Evolutionary conservation across 139 green algal species (phyloP), one percentile per base, ranked within the genome.

Genomic region (Pedinophyceae sp.): DNA sequence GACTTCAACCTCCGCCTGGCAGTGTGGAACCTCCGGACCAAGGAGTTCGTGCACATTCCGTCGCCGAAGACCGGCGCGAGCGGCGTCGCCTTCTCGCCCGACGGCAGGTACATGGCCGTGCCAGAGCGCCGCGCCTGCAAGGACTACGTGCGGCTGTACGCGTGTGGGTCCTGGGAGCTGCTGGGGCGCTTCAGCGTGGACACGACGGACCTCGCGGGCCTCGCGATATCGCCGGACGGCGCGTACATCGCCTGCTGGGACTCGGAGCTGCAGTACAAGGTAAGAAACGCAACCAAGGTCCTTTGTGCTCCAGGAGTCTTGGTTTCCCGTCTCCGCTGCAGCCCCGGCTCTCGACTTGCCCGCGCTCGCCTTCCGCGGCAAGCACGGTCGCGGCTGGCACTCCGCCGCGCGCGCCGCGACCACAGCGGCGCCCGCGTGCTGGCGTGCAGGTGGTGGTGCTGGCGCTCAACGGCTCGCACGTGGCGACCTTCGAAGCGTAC

Each of bases 1-100:
- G 74, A 87, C 46, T 94, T 94, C 43, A 60, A 77, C 26, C 64
- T 95, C 29, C 80, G 81, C 18, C 60, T 82, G 18, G 84, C 79
- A 2, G 58, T 92, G 7, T 96, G 87, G 87, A 79, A 59, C 0
- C 69, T 95, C n/a, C 29, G 70, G 23, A 62, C 75, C 46, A 72
- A 73, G 34, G 60, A 28, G 13, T 85, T 74, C 54, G 57, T 64
- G 1, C 74, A 86, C 61, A 61, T 95, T 24, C 52, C 48, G 1
- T 74, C 69, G 2, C 78, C 86, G 4, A 95, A 95, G 67, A 56
- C 62, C 38, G 52, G 46, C 4, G 55, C 52, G 26, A 62, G 50
- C 25, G 86, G 76, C 2, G 57, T 89, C 19, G 67, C 60, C 2
- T 94, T 93, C 70, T 76, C 61, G 24, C 74, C 66, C 1, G 76